phyloP scores from a whole-genome alignment of 2,329 filamentous ascomycete genomes.

The Albophoma yamanashiensis region DNA sequence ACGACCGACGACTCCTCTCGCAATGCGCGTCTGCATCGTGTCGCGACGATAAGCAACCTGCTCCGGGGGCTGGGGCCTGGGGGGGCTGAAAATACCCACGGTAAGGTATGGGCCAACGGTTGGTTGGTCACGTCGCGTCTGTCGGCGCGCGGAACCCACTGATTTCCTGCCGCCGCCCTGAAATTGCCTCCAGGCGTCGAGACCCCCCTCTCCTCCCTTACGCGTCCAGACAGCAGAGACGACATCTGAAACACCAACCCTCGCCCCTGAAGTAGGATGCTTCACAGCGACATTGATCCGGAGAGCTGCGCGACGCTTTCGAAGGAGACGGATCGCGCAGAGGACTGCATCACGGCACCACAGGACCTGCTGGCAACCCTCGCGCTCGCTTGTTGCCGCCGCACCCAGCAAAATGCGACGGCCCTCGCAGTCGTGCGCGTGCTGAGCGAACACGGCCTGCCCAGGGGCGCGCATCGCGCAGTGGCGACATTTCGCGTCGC shows the following conservation, averaged over 20 bases:
- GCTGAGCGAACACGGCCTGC: background rate
- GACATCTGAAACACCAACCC: conserved; percentile 9
- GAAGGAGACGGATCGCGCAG: background rate
- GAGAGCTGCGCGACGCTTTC: background rate
- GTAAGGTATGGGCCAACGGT: conserved; percentile 5
- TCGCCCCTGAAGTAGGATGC: conserved; percentile 1
- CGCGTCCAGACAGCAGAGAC: conserved; percentile 7
- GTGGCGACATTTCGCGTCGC: conserved; percentile 7
- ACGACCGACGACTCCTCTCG: background rate
- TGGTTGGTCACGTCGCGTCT: conserved; percentile 11
- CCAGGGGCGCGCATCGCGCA: background rate
- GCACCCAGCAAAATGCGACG: background rate
- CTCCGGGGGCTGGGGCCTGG: background rate
- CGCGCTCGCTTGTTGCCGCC: background rate
- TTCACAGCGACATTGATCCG: background rate
- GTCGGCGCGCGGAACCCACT: conserved; percentile 8
- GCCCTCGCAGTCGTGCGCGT: background rate
- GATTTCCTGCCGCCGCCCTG: conserved; percentile 6
- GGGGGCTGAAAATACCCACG: conserved; percentile 7
- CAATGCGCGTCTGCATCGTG: conserved; percentile 1
- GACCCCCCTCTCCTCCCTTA: conserved; percentile 5
- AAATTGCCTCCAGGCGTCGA: conserved; percentile 12
- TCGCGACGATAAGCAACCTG: conserved; percentile 3
- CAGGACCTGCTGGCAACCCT: background rate
- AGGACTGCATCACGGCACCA: background rate